Conservation (phyloP, 2,329 filamentous ascomycete genomes). For the Akanthomyces uredinophilus region DNA sequence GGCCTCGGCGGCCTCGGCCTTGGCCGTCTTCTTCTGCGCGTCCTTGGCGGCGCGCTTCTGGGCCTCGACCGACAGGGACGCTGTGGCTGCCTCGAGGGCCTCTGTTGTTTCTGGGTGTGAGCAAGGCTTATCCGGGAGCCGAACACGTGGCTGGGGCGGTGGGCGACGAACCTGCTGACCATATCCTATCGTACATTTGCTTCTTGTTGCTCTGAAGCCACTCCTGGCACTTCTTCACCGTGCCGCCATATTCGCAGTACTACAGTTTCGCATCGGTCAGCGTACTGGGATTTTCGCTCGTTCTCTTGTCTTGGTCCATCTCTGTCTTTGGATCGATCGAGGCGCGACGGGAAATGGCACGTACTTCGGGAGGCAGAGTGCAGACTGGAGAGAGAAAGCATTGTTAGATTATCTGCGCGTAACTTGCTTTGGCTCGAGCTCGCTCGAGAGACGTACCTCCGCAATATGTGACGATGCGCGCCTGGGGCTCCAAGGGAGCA, state of each 20-base stretch:
- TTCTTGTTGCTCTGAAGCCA: conserved; percentile 79
- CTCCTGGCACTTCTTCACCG: conserved; percentile 92
- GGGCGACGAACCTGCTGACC: conserved; percentile 67
- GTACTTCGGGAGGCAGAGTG: conserved; percentile 59
- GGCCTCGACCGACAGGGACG: conserved; percentile 80
- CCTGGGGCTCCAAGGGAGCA: conserved; percentile 41
- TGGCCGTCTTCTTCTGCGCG: conserved; percentile 92
- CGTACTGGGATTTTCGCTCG: conserved; percentile 17
- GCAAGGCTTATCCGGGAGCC: not conserved
- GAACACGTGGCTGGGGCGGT: not conserved
- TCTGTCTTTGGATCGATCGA: conserved; percentile 10
- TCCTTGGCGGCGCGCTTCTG: conserved; percentile 95
- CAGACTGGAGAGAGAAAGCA: conserved; percentile 43
- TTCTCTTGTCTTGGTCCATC: no score
- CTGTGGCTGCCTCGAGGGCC: conserved; percentile 76
- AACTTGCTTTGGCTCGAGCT: not conserved
- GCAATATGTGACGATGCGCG: conserved; percentile 51
- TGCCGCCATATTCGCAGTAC: conserved; percentile 99
- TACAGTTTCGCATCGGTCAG: conserved; percentile 34
- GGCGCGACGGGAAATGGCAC: conserved; percentile 6
- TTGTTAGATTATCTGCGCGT: conserved; percentile 7
- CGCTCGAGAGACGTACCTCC: conserved; percentile 43
- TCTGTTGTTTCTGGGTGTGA: conserved; percentile 42
- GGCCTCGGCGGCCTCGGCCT: conserved; percentile 80
- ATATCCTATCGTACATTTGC: conserved; percentile 70